Evolutionary conservation across 495 filamentous ascomycete genomes (phyloP), one percentile per base, ranked within the genome.

Genomic region (Tricharina praecox): DNA sequence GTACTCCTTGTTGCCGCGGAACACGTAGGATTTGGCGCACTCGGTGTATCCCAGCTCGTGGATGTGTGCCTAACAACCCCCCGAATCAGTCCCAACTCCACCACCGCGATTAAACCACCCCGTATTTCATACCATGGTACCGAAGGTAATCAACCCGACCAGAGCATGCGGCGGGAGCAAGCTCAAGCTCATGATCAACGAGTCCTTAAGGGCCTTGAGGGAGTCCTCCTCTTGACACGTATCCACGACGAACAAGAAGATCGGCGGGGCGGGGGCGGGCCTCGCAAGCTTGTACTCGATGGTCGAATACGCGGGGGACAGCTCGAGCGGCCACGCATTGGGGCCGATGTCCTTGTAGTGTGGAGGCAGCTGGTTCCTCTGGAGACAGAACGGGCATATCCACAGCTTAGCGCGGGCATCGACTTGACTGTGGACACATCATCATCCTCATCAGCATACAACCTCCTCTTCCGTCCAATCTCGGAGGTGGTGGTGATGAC

Each of bases 311-410:
- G 71, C 71, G 1, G 84, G 85, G 58, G 95, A 92, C 46, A 96
- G 74, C 68, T 99, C 92, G 18, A 87, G 84, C 20, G 92, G 92
- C 66, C 96, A 94, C 45, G 82, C 78, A 64, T 86, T 87, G 57
- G 82, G 75, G 20, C 86, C 88, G 60, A 99, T 99, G 66, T 99
- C 92, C 71, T 95, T 96, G 67, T 99, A 99, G 65, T 99, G 92
- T 48, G 86, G 81, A 46, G 92, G 92, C 25, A 99, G 77, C 40
- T 79, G 77, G 62, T 99, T 99, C 62, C 92, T 77, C 66, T 85
- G 86, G 15, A 96, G 73, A 65, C 92, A 99, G 69, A 96, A 99
- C 4, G 92, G 92, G 60, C 92, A 99, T 56, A 95, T 94, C 92
- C 92, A 99, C 50, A 96, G 75, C 42, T 85, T 76, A 52, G 86